Conservation (phyloP, 2,329 filamentous ascomycete genomes). For the Aspergillus oerlinghausenensis region DNA sequence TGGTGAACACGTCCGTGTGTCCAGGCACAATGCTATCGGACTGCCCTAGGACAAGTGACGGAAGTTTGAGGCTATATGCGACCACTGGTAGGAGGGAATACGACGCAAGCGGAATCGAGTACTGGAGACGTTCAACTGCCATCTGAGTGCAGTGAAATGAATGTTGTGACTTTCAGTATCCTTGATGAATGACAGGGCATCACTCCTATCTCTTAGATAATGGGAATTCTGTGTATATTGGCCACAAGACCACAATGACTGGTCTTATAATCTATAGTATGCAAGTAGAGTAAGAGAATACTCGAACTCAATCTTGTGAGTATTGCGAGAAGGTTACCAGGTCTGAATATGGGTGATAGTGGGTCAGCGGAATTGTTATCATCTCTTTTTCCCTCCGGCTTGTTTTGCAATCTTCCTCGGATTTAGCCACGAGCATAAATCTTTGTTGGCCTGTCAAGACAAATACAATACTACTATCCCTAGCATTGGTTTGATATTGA, state of each 20-base stretch:
- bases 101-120: too few relatives aligned
- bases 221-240: background rate
- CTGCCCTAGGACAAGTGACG: too few relatives aligned
- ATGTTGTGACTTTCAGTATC: background rate
- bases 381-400: background rate
- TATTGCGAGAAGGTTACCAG: background rate
- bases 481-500: background rate
- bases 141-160: too few relatives aligned
- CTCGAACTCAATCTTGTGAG: background rate
- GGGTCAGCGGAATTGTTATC: background rate
- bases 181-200: background rate
- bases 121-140: too few relatives aligned
- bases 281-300: background rate
- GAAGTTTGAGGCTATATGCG: too few relatives aligned
- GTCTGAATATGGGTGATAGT: background rate
- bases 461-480: background rate
- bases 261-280: background rate
- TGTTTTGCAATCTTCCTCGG: background rate
- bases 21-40: too few relatives aligned
- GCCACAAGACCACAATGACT: background rate
- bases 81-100: too few relatives aligned
- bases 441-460: background rate
- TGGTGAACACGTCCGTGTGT: background rate
- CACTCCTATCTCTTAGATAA: background rate
- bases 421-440: background rate